Evolutionary conservation across 441 rosid genomes (phyloP), one percentile per base, ranked within the genome.

Genomic region (Gossypium trilobum): DNA sequence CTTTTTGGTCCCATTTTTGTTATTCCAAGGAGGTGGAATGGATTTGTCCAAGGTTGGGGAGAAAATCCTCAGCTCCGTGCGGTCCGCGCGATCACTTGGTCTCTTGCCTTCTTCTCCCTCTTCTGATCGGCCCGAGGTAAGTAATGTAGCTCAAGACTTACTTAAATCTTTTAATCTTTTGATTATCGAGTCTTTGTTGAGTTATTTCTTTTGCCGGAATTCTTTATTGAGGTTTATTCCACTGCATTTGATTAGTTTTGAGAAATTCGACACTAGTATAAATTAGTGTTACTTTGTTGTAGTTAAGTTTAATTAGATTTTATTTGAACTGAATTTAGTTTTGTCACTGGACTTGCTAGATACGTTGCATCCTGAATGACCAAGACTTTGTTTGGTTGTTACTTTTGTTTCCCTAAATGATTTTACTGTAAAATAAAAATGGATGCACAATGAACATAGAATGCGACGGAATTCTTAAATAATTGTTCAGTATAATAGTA

Each of bases 31-130:
- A 59, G 64, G 65, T 29, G 93, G 87, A 22, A 95, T 92, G 99
- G 97, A 92, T 89, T 87, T 94, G 31, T 91, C 99, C 10, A 95
- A 86, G 69, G 91, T 95, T 9, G 95, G 99, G 22, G 97, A 91
- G 81, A 95, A 86, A 80, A 81, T 95, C 72, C 83, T 95, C 33
- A 95, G 94, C 78, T 95, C 99, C 58, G 97, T 94, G 4, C 90
- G 91, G 65, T 92, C 97, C 13, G 97, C 97, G 10, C 81, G 87
- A 78, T 91, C 97, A 8, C 88, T 95, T 59, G 94, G 93, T 44
- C 88, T 92, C 62, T 81, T 92, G 80, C 97, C 96, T 78, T 77
- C 87, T 23, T 61, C 11, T 60, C 13, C 85, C 59, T 70, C 80
- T 51, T 79, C 96, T 8, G 92, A 92, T 86, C 97, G 97, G 2